Conservation (phyloP, 768 basidiomycete species). For the Leccinum incarnatum region DNA sequence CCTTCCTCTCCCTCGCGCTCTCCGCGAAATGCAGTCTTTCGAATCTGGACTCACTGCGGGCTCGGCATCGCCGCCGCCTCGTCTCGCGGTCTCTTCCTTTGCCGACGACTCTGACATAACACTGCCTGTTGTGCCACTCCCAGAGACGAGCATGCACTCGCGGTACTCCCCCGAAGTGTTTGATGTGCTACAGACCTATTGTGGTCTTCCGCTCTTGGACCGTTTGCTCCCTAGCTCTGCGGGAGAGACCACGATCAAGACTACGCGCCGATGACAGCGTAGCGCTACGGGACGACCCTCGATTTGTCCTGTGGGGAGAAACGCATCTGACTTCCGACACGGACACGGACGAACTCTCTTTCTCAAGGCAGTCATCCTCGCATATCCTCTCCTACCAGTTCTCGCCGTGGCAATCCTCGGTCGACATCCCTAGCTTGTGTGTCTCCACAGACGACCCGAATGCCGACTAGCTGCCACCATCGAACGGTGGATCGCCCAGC, state of each 20-base stretch:
- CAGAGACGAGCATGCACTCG: slow-evolving; percentile 53
- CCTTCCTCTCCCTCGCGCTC: slow-evolving; percentile 16
- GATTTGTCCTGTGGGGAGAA: slow-evolving; percentile 91
- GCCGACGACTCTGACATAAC: slow-evolving; percentile 26
- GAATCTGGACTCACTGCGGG: slow-evolving; percentile 54
- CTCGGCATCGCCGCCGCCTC: slow-evolving; percentile 20
- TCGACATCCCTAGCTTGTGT: slow-evolving; percentile 29
- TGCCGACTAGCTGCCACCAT: slow-evolving; percentile 15
- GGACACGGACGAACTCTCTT: slow-evolving; percentile 37
- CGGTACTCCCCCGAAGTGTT: slow-evolving; percentile 75
- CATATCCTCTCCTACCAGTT: slow-evolving; percentile 37
- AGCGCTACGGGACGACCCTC: slow-evolving; percentile 80
- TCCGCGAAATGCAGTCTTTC: slow-evolving; percentile 67
- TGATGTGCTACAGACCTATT: slow-evolving; percentile 76
- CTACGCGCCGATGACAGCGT: slow-evolving; percentile 62
- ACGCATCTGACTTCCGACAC: slow-evolving; percentile 31
- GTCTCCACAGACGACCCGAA: slow-evolving; percentile 27
- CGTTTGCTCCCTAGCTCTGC: slow-evolving; percentile 54
- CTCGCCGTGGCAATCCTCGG: slow-evolving; percentile 33
- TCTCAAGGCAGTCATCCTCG: slow-evolving; percentile 41
- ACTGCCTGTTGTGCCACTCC: slow-evolving; percentile 33
- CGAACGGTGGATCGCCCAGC: too few relatives aligned
- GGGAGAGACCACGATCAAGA: slow-evolving; percentile 64
- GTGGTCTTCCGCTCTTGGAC: slow-evolving; percentile 72
- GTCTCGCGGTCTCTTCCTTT: slow-evolving; percentile 26